Conservation (phyloP, 257 asterid genomes). For the Echites panduratus region DNA sequence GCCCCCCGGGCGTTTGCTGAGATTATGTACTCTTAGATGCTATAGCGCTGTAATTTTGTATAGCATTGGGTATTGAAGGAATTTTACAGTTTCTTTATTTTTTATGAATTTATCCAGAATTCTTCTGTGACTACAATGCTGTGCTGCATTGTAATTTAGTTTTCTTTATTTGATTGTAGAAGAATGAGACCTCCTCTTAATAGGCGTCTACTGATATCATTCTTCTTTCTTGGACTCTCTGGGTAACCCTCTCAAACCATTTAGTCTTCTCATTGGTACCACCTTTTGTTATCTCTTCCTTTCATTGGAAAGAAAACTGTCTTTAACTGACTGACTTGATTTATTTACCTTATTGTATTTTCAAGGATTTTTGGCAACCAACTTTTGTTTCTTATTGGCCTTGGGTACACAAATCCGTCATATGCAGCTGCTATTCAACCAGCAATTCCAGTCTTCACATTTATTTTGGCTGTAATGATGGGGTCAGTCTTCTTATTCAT, state of each 20-base stretch:
- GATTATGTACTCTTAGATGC: background rate
- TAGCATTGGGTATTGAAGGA: background rate
- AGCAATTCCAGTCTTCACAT: conserved; percentile 92
- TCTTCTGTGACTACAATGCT: background rate
- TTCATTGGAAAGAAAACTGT: background rate
- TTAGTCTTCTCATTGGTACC: background rate
- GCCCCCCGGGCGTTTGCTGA: no score
- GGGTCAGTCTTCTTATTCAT: conserved; percentile 57
- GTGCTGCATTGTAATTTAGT: background rate
- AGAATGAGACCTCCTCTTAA: conserved; percentile 63
- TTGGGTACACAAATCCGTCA: conserved; percentile 90
- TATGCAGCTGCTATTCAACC: conserved; percentile 99
- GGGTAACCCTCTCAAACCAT: conserved; percentile 47
- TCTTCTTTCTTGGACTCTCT: conserved; percentile 92
- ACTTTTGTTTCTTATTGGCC: conserved; percentile 89
- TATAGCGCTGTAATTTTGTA: background rate
- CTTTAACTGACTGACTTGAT: background rate
- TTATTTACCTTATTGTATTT: background rate
- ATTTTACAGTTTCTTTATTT: background rate
- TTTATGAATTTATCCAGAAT: background rate
- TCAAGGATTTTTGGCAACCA: conserved; percentile 88
- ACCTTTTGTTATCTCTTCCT: background rate
- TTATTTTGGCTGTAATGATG: conserved; percentile 76
- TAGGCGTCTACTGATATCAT: conserved; percentile 51
- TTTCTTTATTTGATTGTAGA: conserved; percentile 41